A percentile compares a stretch with the other conserved stretches of the same genome.
Conservation (phyloP, 192 early-diverging fungal species). For the Coemansia sp. region DNA sequence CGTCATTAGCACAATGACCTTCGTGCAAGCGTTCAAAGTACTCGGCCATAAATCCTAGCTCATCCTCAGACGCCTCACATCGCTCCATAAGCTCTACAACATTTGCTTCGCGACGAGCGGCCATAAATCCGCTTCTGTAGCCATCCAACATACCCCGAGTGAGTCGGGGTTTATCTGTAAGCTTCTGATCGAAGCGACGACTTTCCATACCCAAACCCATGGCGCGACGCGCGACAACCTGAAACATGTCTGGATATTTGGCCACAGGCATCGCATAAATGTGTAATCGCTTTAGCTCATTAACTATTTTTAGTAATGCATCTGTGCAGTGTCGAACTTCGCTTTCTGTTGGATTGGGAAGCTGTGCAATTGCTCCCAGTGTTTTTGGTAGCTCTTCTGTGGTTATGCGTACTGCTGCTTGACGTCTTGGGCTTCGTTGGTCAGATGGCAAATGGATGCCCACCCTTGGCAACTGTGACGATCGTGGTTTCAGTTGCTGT, state of each 20-base stretch:
- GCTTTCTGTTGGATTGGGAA: constrained; percentile 17
- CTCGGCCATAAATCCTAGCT: constrained; percentile 21
- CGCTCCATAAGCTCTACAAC: constrained; percentile 1
- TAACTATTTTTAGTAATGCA: background rate
- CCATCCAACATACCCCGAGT: constrained; percentile 42
- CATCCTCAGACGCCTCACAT: constrained; percentile 16
- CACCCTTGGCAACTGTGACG: background rate
- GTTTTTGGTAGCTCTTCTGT: constrained; percentile 17
- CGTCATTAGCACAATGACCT: background rate
- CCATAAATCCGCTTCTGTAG: constrained; percentile 29
- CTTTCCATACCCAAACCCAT: constrained; percentile 19
- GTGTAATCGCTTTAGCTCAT: constrained; percentile 1
- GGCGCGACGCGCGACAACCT: constrained; percentile 14
- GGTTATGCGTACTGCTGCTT: constrained; percentile 32
- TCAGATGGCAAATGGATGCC: background rate
- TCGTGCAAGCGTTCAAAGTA: constrained; percentile 20
- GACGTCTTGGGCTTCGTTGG: background rate
- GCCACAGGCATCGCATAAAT: constrained; percentile 12
- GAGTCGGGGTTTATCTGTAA: constrained; percentile 16
- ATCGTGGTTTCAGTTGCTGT: background rate
- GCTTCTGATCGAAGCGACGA: constrained; percentile 25
- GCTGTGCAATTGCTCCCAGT: constrained; percentile 17
- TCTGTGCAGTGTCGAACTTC: constrained; percentile 10
- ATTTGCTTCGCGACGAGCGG: constrained; percentile 8
- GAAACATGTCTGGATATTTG: constrained; percentile 32